phyloP scores from a whole-genome alignment of 345 rosid species.

The Aquilaria sinensis region DNA sequence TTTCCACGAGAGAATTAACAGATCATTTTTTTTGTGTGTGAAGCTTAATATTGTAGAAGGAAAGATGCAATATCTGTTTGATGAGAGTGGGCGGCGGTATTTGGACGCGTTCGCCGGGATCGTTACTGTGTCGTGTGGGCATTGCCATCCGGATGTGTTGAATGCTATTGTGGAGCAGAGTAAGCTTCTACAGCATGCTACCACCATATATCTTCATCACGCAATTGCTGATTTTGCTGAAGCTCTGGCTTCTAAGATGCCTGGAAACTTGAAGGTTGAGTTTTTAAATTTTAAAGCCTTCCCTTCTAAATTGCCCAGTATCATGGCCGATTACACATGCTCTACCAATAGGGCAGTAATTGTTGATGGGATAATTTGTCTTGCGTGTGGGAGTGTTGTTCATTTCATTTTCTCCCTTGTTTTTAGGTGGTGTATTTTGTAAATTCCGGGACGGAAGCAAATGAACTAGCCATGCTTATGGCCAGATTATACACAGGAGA shows the following conservation, averaged over 20 bases:
- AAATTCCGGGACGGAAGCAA: slow-evolving; percentile 93
- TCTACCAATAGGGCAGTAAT: too few species aligned
- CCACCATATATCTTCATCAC: slow-evolving; percentile 83
- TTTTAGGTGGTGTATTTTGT: slow-evolving; percentile 90
- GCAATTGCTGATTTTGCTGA: slow-evolving; percentile 86
- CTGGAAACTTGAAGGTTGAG: slow-evolving; percentile 74
- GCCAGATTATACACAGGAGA: slow-evolving; percentile 78
- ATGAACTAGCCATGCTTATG: slow-evolving; percentile 94
- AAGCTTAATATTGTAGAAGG: slow-evolving; percentile 95
- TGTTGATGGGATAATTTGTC: too few species aligned
- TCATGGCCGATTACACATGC: too few species aligned
- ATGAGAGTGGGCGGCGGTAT: slow-evolving; percentile 71
- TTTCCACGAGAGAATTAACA: background rate
- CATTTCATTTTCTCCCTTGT: background rate
- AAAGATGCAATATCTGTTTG: slow-evolving; percentile 94
- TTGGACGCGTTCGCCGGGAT: slow-evolving; percentile 91
- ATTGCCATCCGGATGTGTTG: slow-evolving; percentile 81
- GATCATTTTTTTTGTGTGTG: background rate
- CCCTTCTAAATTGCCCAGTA: background rate
- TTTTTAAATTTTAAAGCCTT: background rate
- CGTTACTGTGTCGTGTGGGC: slow-evolving; percentile 91
- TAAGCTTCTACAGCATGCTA: slow-evolving; percentile 88
- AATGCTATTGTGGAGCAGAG: slow-evolving; percentile 69
- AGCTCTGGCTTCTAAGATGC: slow-evolving; percentile 87
- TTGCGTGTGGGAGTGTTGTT: too few species aligned